Conservation (phyloP, 1,284 basidiomycete species). For the Trametes polyzona region DNA sequence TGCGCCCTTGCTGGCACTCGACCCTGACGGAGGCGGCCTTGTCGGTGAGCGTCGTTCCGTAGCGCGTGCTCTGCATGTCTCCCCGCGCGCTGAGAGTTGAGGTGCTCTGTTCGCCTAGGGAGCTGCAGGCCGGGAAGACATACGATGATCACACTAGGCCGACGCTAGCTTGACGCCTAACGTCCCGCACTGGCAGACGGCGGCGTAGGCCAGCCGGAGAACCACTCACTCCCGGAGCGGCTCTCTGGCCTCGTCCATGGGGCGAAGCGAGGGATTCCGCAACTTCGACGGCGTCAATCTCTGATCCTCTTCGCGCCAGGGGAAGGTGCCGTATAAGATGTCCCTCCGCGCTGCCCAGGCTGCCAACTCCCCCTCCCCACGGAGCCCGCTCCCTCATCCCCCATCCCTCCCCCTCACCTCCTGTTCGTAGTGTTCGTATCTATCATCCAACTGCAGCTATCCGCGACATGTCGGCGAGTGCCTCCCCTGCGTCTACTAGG, state of each 20-base stretch:
- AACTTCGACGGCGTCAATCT: conserved; percentile 5
- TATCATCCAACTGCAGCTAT: conserved; percentile 2
- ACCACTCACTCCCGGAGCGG: background rate
- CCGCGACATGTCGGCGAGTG: background rate
- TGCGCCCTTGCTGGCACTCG: background rate
- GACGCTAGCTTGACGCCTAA: too few relatives aligned
- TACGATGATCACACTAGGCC: too few relatives aligned
- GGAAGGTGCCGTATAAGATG: background rate
- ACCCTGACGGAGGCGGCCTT: background rate
- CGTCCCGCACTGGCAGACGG: background rate
- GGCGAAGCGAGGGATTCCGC: conserved; percentile 3
- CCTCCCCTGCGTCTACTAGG: background rate
- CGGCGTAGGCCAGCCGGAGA: background rate
- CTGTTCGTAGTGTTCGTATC: too few relatives aligned
- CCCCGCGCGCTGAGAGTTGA: too few relatives aligned
- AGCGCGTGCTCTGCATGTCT: too few relatives aligned
- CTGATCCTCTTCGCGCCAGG: background rate
- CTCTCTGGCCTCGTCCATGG: background rate
- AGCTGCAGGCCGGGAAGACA: too few relatives aligned
- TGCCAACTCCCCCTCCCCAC: background rate
- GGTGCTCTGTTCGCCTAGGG: too few relatives aligned
- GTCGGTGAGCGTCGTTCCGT: background rate
- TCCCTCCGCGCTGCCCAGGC: background rate
- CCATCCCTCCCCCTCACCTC: too few relatives aligned
- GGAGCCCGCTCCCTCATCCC: background rate